Percentiles rank a stretch among this genome's conserved stretches.
phyloP scores from a whole-genome alignment of 129 eudicot genomes.

The Pulicaria dysenterica region DNA sequence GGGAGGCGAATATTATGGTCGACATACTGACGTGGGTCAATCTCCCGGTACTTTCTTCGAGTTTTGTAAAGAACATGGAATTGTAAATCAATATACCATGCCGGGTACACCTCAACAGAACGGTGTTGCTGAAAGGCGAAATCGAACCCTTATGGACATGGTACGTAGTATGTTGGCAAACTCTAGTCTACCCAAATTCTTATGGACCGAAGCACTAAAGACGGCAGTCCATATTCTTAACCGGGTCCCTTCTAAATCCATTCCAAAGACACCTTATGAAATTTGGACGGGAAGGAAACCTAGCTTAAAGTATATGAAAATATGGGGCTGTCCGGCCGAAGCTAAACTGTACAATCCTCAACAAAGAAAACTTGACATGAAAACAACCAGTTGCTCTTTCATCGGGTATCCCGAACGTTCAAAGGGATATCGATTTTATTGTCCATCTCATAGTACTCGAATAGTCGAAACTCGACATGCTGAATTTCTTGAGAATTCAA shows the following conservation, averaged over 20 bases:
- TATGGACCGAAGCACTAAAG: conserved; percentile 11
- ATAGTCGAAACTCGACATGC: neutral
- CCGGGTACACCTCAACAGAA: neutral
- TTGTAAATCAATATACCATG: conserved; percentile 3
- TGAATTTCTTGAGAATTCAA: neutral
- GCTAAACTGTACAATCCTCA: neutral
- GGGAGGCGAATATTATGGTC: neutral
- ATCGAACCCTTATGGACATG: neutral
- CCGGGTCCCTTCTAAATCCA: neutral
- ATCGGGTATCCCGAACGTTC: neutral
- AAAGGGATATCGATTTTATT: neutral
- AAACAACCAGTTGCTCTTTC: neutral
- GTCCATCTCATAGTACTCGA: neutral
- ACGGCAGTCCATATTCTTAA: neutral
- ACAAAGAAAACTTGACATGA: neutral
- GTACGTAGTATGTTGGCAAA: neutral
- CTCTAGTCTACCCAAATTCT: neutral
- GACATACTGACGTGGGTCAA: neutral
- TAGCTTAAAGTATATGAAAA: neutral
- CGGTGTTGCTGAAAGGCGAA: neutral
- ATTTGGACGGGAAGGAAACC: neutral
- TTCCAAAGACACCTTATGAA: neutral
- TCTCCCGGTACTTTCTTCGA: neutral
- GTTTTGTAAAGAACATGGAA: neutral
- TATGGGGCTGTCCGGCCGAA: neutral